These are phyloP conservation scores for Alternaria sp. DNA, from an alignment of 2,329 filamentous ascomycete genomes.

Conservation along the genomic window DNA sequence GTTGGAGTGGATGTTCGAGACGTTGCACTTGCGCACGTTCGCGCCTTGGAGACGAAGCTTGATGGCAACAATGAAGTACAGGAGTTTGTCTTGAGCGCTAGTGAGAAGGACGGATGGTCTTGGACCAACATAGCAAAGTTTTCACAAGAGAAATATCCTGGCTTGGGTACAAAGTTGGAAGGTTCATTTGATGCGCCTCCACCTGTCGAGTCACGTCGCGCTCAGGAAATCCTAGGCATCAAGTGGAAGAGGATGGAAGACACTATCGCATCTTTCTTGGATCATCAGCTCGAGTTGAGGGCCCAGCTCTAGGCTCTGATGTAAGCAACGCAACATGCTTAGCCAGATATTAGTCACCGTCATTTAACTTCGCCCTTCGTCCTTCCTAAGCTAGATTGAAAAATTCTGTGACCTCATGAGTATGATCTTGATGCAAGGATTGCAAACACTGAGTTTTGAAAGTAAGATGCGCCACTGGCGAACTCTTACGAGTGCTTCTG, in stretches of 20 bases:
- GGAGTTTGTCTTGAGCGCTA: background rate
- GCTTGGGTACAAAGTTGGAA: constrained; percentile 16
- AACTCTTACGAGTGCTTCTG: too few relatives aligned
- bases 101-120: constrained; percentile 11
- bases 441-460: too few relatives aligned
- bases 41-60: constrained; percentile 13
- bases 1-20: constrained; percentile 36
- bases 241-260: constrained; percentile 22
- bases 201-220: constrained; percentile 16
- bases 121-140: constrained; percentile 27
- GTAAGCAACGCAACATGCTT: background rate
- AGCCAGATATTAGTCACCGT: background rate
- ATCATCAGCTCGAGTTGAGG: background rate
- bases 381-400: too few relatives aligned
- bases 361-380: background rate
- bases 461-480: too few relatives aligned
- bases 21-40: constrained; percentile 36
- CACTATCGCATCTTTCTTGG: background rate
- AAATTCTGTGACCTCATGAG: too few relatives aligned
- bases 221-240: constrained; percentile 25
- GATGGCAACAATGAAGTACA: background rate
- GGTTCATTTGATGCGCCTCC: constrained; percentile 9
- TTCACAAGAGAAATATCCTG: constrained; percentile 24
- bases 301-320: background rate
- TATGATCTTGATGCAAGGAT: too few relatives aligned